Base-by-base conservation (phyloP, 176 grass and related monocot species). In the Triticum urartu region DNA sequence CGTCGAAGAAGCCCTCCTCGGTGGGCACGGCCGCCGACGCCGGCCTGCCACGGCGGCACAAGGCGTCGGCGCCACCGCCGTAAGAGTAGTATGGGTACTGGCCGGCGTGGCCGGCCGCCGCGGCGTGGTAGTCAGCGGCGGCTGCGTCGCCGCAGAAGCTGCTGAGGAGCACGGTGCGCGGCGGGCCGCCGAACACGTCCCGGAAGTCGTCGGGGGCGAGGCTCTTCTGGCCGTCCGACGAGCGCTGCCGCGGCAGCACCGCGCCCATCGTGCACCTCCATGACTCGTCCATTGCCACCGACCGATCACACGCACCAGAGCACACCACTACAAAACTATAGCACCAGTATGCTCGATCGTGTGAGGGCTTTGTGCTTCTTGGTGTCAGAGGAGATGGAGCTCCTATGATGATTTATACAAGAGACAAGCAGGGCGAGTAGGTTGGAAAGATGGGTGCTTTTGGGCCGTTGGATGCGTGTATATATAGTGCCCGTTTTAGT, bases 111-210 rank as follows among this genome's bases (percentile, higher is more conserved):
- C n/a, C n/a, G n/a, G n/a, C n/a, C n/a, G n/a, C n/a, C n/a, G n/a
- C n/a, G n/a, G n/a, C n/a, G 35, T 76, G 81, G 58, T 84, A 75
- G 67, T 79, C 75, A 0, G 28, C 60, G 21, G 76, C 43, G 6
- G 22, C 7, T 0, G 30, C 72, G 79, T 91, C 89, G 15, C 89
- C 85, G 77, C 75, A 82, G 91, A 98, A 98, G 75, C 81, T 92
- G 52, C 95, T 88, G 39, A 95, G 87, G 81, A 98, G 91, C 72
- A 98, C 90, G 18, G 89, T 95, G 45, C 93, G 89, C 21, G 95
- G 95, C 42, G 95, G 95, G 18, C 93, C 95, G 10, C 95, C 95
- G 63, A 93, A 98, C 73, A 98, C 95, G 87, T 98, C 95, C 10
- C 87, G 79, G 84, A 98, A 98, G 77, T 95, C 91, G 21, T 93